A percentile compares a stretch with the other conserved stretches of the same genome.
These are phyloP conservation scores for Suillus lakei DNA, from an alignment of 768 basidiomycete species.

Conservation along the genomic window DNA sequence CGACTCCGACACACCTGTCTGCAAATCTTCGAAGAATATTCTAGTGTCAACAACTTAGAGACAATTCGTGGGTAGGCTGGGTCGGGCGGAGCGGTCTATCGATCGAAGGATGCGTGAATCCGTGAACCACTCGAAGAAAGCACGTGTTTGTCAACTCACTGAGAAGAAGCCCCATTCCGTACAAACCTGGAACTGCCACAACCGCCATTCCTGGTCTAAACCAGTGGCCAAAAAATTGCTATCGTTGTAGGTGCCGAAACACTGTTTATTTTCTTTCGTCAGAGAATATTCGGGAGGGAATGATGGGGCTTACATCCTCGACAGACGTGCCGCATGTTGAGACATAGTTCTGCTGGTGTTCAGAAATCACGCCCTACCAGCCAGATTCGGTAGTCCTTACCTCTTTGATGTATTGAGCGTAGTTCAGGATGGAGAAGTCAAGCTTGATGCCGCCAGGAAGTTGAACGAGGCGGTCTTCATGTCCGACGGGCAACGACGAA, in stretches of 20 bases:
- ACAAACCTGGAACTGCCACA: conserved; percentile 92
- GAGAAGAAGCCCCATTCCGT: conserved; percentile 96
- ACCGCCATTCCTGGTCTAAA: conserved; percentile 77
- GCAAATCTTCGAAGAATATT: conserved; percentile 75
- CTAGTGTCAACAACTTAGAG: conserved; percentile 74
- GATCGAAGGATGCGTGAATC: neutral
- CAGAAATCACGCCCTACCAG: conserved; percentile 1
- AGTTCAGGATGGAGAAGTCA: conserved; percentile 69
- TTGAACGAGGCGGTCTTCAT: conserved; percentile 51
- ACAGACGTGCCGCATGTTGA: conserved; percentile 55
- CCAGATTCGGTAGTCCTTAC: conserved; percentile 37
- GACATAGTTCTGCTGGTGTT: conserved; percentile 51
- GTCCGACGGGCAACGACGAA: conserved; percentile 50
- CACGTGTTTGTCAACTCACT: conserved; percentile 42
- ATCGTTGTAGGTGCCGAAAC: conserved; percentile 86
- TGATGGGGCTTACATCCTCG: conserved; percentile 49
- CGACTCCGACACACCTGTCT: conserved; percentile 48
- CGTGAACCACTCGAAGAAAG: neutral
- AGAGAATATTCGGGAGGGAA: conserved; percentile 1
- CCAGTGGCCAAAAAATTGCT: conserved; percentile 62
- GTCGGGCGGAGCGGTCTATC: conserved; percentile 76
- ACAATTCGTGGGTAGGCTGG: conserved; percentile 74
- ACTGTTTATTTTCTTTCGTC: conserved; percentile 45
- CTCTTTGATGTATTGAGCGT: conserved; percentile 77
- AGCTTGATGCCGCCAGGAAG: conserved; percentile 52